phyloP scores from a whole-genome alignment of 768 basidiomycete species.

The Pleurotus salmoneostramineus region DNA sequence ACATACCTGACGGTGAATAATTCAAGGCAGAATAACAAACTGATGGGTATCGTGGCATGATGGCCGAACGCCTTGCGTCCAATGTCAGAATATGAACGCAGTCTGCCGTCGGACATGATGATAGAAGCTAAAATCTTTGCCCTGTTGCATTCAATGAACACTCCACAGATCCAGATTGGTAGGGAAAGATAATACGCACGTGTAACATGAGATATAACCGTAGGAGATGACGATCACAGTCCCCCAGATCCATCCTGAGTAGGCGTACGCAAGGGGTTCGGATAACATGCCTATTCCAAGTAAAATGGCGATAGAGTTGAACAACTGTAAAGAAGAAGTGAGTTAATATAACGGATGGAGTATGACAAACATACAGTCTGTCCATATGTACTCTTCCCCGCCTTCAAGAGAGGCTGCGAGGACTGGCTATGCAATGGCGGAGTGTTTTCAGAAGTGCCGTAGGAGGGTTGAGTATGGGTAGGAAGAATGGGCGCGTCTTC shows the following conservation, averaged over 20 bases:
- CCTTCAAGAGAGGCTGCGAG: conserved; percentile 12
- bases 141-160: conserved; percentile 30
- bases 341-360: neutral
- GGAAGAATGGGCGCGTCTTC: conserved; percentile 1
- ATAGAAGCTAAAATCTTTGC: conserved; percentile 84
- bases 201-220: conserved; percentile 82
- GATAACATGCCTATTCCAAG: conserved; percentile 89
- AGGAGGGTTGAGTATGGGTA: conserved; percentile 10
- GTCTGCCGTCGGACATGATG: conserved; percentile 61
- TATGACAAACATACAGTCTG: conserved; percentile 51
- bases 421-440: neutral
- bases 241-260: conserved; percentile 85
- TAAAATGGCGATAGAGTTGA: conserved; percentile 83
- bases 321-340: conserved; percentile 47
- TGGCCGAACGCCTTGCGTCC: conserved; percentile 86
- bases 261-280: conserved; percentile 87
- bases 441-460: neutral
- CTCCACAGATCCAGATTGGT: neutral
- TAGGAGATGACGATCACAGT: conserved; percentile 71
- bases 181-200: conserved; percentile 45
- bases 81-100: conserved; percentile 87
- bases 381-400: conserved; percentile 67
- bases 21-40: conserved; percentile 80
- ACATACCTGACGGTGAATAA: conserved; percentile 76
- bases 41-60: conserved; percentile 60